Percentiles rank a stretch among this genome's conserved stretches.
Evolutionary conservation across 139 green algal species (phyloP).

Genomic region (Micromonas commoda): DNA sequence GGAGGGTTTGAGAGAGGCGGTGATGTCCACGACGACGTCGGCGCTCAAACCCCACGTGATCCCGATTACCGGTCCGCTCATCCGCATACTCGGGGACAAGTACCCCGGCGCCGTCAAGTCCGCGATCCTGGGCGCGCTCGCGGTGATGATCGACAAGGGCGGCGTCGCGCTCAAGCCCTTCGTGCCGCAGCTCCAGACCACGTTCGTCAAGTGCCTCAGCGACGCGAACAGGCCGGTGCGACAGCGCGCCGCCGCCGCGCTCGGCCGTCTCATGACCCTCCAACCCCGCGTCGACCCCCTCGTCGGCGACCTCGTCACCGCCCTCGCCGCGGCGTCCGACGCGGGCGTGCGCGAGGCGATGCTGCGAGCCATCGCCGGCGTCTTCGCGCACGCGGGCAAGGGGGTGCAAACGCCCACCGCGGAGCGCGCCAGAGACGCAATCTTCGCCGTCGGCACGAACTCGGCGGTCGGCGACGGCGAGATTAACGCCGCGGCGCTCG

Average conservation of each 20-base stretch:
- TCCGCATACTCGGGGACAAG: constrained; percentile 87
- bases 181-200: constrained; percentile 96
- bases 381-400: neutral
- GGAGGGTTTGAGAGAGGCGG: constrained; percentile 82
- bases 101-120: constrained; percentile 64
- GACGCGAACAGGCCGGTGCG: constrained; percentile 42
- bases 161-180: constrained; percentile 87
- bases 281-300: constrained; percentile 9
- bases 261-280: constrained; percentile 9
- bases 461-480: neutral
- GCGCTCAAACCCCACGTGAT: constrained; percentile 84
- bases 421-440: neutral
- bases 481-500: neutral
- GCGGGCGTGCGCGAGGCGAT: neutral
- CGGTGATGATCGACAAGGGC: constrained; percentile 72
- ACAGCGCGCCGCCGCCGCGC: neutral
- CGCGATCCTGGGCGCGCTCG: constrained; percentile 83
- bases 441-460: neutral
- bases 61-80: constrained; percentile 87
- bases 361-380: neutral
- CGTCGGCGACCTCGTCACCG: neutral
- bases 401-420: neutral
- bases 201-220: constrained; percentile 91
- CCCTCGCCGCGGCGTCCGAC: neutral
- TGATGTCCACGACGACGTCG: constrained; percentile 65